Conservation (phyloP, 257 asterid genomes). For the Asclepias syriaca region DNA sequence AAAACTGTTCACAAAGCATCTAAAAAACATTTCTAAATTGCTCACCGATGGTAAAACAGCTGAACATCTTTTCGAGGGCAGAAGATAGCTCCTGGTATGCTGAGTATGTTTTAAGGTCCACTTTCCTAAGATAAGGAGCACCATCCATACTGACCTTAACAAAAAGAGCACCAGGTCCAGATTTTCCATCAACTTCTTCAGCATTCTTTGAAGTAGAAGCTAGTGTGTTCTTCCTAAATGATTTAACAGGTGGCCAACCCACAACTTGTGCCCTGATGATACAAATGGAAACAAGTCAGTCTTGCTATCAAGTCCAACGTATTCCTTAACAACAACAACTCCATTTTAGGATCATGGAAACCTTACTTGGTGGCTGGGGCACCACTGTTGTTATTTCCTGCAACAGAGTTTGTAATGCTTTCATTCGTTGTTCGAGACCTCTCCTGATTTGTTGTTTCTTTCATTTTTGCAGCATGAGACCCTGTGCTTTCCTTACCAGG, state of each 20-base stretch:
- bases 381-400: slow-evolving; percentile 20
- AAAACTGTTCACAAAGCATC: not conserved
- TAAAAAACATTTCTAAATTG: not conserved
- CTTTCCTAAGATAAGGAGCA: slow-evolving; percentile 72
- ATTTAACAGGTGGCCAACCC: slow-evolving; percentile 77
- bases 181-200: slow-evolving; percentile 59
- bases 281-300: slow-evolving; percentile 6
- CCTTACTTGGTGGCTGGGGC: slow-evolving; percentile 63
- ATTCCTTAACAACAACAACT: not conserved
- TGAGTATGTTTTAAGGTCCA: slow-evolving; percentile 51
- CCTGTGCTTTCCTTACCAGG: slow-evolving; percentile 26
- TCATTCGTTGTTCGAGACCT: slow-evolving; percentile 26
- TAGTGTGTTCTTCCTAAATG: slow-evolving; percentile 51
- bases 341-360: slow-evolving; percentile 5
- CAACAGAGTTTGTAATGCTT: slow-evolving; percentile 14
- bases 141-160: slow-evolving; percentile 81
- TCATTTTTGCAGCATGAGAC: slow-evolving; percentile 29
- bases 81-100: slow-evolving; percentile 64
- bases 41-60: slow-evolving; percentile 66
- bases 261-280: slow-evolving; percentile 75
- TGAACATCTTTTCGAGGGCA: slow-evolving; percentile 72
- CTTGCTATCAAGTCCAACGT: not conserved
- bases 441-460: slow-evolving; percentile 32
- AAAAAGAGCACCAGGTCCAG: slow-evolving; percentile 43
- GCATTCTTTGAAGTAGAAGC: slow-evolving; percentile 42